Base-by-base conservation (phyloP, 352 stramenopile genomes). In the Pythium myriotylum region DNA sequence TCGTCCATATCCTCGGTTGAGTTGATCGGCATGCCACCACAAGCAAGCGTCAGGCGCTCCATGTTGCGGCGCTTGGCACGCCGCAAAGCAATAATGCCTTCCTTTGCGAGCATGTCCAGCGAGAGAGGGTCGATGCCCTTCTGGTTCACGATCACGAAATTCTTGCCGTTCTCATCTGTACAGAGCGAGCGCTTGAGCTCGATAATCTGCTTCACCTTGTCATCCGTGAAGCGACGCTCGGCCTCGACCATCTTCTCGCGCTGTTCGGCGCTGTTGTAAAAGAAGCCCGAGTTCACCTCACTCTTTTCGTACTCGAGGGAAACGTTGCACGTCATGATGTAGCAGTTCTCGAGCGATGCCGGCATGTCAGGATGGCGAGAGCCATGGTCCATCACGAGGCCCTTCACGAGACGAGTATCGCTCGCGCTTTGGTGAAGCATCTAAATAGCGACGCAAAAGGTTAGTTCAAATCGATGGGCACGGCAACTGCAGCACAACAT, bases 291-390 rank as follows among this genome's bases (percentile, higher is more conserved):
- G 76, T 98, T 98, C 33, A 99, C 94, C 77, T 99, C 98, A 57
- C 81, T 99, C 92, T 99, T 99, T 86, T 99, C 98, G 76, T 99
- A 99, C 85, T 99, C 98, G 70, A 99, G 92, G 37, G 92, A 99
- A 26, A 99, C 96, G 76, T 99, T 99, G 78, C 96, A 98, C 42
- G 97, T 99, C 87, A 99, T 98, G 65, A 99, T 98, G 72, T 96
- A 97, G 70, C 85, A 95, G 81, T 99, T 99, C 51, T 98, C 89
- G 4, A 99, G 70, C 27, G 88, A 83, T 49, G 86, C 97, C 37
- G 98, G 98, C 98, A 99, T 99, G 76, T 99, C 97, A 17, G 98
- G 97, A 84, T 99, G 97, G 59, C 98, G 87, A 59, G 96, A 96
- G 26, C 97, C 98, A 77, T 99, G 98, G 86, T 99, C 98, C 60